These are phyloP conservation scores for Coprinopsis sp. DNA, from an alignment of 768 basidiomycete genomes.

Conservation along the genomic window DNA sequence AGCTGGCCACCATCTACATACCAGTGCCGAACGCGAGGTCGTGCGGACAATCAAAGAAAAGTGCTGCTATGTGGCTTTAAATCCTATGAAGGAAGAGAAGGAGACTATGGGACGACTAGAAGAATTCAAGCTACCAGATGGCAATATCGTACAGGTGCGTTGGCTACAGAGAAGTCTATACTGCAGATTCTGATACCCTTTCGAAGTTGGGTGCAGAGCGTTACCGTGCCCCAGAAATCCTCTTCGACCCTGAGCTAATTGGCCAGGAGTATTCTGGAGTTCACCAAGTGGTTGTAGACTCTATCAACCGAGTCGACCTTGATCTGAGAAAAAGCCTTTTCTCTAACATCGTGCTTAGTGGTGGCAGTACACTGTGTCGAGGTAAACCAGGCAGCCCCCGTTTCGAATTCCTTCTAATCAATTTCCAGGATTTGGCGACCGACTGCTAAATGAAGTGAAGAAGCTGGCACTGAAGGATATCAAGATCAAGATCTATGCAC, in stretches of 20 bases:
- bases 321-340: slow-evolving; percentile 94
- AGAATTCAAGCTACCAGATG: slow-evolving; percentile 92
- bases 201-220: slow-evolving; percentile 87
- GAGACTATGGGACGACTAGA: slow-evolving; percentile 73
- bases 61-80: slow-evolving; percentile 90
- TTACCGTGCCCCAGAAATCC: slow-evolving; percentile 93
- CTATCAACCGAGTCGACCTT: slow-evolving; percentile 92
- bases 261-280: slow-evolving; percentile 96
- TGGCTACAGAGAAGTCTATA: too few species aligned
- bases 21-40: slow-evolving; percentile 95
- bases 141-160: slow-evolving; percentile 83
- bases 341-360: slow-evolving; percentile 94
- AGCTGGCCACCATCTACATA: slow-evolving; percentile 91
- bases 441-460: slow-evolving; percentile 94
- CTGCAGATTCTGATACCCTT: slow-evolving; percentile 3
- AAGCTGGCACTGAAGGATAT: slow-evolving; percentile 92
- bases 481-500: slow-evolving; percentile 98
- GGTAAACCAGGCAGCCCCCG: slow-evolving; percentile 42
- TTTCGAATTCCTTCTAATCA: slow-evolving; percentile 1
- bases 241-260: slow-evolving; percentile 96
- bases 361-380: slow-evolving; percentile 92
- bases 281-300: slow-evolving; percentile 98
- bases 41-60: slow-evolving; percentile 98
- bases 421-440: slow-evolving; percentile 82
- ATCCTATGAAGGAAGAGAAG: slow-evolving; percentile 94